These are phyloP conservation scores for Talaromyces verruculosus DNA, from an alignment of 2,329 filamentous ascomycete species.

Conservation along the genomic window DNA sequence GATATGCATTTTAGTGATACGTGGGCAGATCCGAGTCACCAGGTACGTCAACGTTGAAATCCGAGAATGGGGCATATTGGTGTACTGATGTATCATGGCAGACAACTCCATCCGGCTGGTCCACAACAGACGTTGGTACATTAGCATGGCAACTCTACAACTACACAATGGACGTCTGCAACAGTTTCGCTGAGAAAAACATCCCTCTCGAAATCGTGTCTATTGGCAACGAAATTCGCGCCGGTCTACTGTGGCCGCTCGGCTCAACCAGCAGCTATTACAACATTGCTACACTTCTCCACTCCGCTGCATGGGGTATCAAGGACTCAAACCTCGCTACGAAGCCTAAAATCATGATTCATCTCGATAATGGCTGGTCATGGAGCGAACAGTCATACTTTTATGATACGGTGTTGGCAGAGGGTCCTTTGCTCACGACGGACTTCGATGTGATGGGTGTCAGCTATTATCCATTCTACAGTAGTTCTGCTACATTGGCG, in stretches of 20 bases:
- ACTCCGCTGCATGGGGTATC: conserved; percentile 64
- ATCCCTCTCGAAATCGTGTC: conserved; percentile 63
- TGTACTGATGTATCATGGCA: conserved; percentile 23
- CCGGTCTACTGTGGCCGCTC: conserved; percentile 66
- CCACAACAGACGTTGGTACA: conserved; percentile 55
- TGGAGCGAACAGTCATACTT: conserved; percentile 66
- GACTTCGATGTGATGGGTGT: conserved; percentile 73
- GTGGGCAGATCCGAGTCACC: conserved; percentile 68
- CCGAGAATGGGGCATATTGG: background rate
- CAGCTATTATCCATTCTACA: conserved; percentile 73
- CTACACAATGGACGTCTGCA: conserved; percentile 64
- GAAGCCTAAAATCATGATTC: conserved; percentile 69
- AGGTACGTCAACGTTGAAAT: conserved; percentile 39
- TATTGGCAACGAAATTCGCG: conserved; percentile 72
- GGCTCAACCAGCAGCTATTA: conserved; percentile 56
- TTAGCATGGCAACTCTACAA: conserved; percentile 65
- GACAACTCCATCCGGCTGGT: conserved; percentile 64
- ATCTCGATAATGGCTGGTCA: conserved; percentile 74
- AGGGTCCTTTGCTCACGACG: conserved; percentile 50
- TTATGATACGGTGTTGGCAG: conserved; percentile 59
- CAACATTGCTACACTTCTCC: conserved; percentile 64
- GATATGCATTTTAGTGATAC: conserved; percentile 68
- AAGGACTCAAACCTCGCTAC: conserved; percentile 60
- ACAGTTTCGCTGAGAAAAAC: conserved; percentile 58
- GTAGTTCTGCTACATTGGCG: conserved; percentile 57